Evolutionary conservation across 2,329 filamentous ascomycete species (phyloP).

Genomic region (Cylindrodendrum hubeiense): DNA sequence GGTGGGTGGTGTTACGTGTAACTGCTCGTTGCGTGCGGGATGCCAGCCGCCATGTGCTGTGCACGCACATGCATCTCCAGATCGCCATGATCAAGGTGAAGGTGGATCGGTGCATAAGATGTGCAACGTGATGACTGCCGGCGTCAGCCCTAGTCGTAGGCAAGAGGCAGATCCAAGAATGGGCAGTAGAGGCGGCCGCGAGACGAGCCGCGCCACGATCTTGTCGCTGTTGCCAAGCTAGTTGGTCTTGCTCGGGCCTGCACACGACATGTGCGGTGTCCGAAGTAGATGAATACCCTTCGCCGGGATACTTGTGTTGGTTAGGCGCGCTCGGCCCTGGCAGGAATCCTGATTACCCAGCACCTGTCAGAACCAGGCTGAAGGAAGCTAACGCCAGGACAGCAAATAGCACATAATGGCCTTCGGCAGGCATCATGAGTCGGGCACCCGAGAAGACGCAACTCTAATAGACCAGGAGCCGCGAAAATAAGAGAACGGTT

Average conservation of each 20-base stretch:
- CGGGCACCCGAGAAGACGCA: conserved; percentile 28
- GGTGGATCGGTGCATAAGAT: conserved; percentile 7
- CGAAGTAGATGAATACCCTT: conserved; percentile 32
- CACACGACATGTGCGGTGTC: conserved; percentile 30
- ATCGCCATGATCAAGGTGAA: conserved; percentile 14
- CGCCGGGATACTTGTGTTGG: conserved; percentile 35
- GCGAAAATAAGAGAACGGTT: conserved; percentile 34
- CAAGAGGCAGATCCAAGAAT: conserved; percentile 10
- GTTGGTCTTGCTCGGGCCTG: conserved; percentile 15
- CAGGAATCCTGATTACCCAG: conserved; percentile 20
- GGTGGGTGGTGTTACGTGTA: conserved; percentile 1
- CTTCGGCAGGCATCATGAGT: conserved; percentile 42
- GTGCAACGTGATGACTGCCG: conserved; percentile 9
- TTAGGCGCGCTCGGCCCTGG: conserved; percentile 28
- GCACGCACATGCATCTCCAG: conserved; percentile 9
- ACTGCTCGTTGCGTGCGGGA: conserved; percentile 3
- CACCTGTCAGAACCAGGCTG: conserved; percentile 28
- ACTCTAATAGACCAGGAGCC: conserved; percentile 39
- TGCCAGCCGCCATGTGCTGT: conserved; percentile 22
- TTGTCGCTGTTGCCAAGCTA: conserved; percentile 6
- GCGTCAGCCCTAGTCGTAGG: conserved; percentile 22
- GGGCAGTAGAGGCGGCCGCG: conserved; percentile 4
- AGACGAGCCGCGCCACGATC: conserved; percentile 2
- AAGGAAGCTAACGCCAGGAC: conserved; percentile 26
- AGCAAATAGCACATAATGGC: conserved; percentile 30